Conservation (phyloP, 345 rosid species). For the Citrus trifoliata region DNA sequence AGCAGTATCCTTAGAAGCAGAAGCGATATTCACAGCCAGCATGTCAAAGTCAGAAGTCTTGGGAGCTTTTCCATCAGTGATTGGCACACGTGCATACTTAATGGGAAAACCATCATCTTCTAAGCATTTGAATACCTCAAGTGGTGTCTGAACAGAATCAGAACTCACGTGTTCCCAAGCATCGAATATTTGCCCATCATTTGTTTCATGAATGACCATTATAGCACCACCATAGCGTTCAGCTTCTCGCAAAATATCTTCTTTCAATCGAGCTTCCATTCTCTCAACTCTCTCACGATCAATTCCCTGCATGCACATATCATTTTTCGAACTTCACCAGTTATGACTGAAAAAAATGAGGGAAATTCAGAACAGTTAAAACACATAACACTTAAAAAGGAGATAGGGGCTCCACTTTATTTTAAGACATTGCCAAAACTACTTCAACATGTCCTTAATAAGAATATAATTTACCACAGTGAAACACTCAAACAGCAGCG, state of each 20-base stretch:
- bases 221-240: constrained; percentile 80
- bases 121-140: constrained; percentile 85
- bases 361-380: neutral
- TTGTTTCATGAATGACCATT: constrained; percentile 95
- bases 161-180: constrained; percentile 86
- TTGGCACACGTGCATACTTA: constrained; percentile 91
- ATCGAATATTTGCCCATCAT: constrained; percentile 75
- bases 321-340: constrained; percentile 20
- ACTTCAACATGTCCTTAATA: neutral
- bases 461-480: neutral
- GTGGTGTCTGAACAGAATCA: constrained; percentile 83
- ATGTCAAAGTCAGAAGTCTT: constrained; percentile 92
- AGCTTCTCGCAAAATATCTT: constrained; percentile 92
- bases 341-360: neutral
- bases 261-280: constrained; percentile 96
- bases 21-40: constrained; percentile 70
- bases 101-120: constrained; percentile 80
- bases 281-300: constrained; percentile 90
- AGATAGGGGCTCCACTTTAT: neutral
- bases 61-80: constrained; percentile 98
- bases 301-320: constrained; percentile 62
- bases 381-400: neutral
- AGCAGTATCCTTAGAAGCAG: constrained; percentile 88
- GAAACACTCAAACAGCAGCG: neutral
- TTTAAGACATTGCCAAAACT: neutral